Evolutionary conservation across 805 yeast genomes (phyloP), one percentile per base, ranked within the genome.

Genomic region (Pachysolen tannophilus): DNA sequence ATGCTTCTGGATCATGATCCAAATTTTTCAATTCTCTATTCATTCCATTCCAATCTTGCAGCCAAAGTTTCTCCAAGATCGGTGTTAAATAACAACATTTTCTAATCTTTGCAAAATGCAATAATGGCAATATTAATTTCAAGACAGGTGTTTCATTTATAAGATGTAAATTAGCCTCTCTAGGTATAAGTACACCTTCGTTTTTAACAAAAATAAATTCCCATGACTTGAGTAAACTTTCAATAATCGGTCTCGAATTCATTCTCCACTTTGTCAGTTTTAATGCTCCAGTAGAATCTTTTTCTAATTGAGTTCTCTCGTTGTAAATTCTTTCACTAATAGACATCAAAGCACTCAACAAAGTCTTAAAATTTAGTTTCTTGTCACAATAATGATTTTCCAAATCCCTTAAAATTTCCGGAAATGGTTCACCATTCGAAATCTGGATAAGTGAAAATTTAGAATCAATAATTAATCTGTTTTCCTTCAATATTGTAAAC

Each of bases 1-100:
- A 58, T 4, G 79, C 77, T 42, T 79, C 85, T 34, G 73, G 67
- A 48, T 81, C 79, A 29, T 59, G 56, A 32, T 65, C 58, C 28
- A 78, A 52, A 21, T 54, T 53, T 39, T 67, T 61, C 38, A 80
- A 57, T 30, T 65, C 65, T 6, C 49, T 43, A 45, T 77, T 78
- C 86, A 82, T 78, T 0, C 67, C 72, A 11, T 52, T 61, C 85
- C 87, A 82, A 53, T 82, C 79, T 46, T 79, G 75, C 35, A 60
- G 50, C 71, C 86, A 74, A 5, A 80, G 74, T 29, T 66, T 65
- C 37, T 68, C 64, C 50, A 82, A 62, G 6, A 80, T 67, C 3
- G 82, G 78, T 1, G 85, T 70, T 31, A 81, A 49, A 47, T 75
- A 66, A 21, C 81, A 58, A 48, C 81, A 71, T 40, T 78, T 65